Base-by-base conservation (phyloP, 495 filamentous ascomycete species). In the Halenospora varia region DNA sequence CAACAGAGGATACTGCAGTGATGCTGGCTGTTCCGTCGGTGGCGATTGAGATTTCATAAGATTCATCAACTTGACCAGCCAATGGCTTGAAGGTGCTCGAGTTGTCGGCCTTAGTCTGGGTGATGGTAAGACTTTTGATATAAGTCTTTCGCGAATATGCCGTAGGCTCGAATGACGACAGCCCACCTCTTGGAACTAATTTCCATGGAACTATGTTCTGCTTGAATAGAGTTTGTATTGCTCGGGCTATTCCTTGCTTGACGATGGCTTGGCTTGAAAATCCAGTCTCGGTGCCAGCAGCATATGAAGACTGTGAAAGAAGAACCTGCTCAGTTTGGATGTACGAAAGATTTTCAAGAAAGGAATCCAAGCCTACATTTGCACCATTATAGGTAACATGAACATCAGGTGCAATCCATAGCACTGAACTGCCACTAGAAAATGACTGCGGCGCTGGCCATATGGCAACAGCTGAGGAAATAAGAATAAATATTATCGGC, bases 201-300 rank as follows among this genome's bases (percentile, higher is more conserved):
- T 84, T 89, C 88, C 89, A 93, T 2, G 89, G 89, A 11, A 88
- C 77, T 45, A 89, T 82, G 57, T 78, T 80, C 58, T 82, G 70
- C 22, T 73, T 68, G 67, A 90, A 84, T 25, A 90, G 78, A 46
- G 72, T 77, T 19, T 70, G 60, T 26, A 77, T 53, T 3, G 73
- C 67, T 29, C 79, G 71, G 29, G 72, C 69, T 18, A 82, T 63
- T n/a, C 69, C 78, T 51, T 69, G 73, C 55, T 75, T 71, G 26
- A 83, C 74, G 46, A 82, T 72, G 22, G 78, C 72, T 56, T 68
- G 71, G 68, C 73, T 79, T 59, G 58, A 69, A 50, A 75, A 66
- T 17, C 23, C 44, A 13, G 39, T 13, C 60, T 62, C 15, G 60
- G 25, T 61, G 15, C 55, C 57, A 8, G 57, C 41, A 13, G 76